phyloP scores from a whole-genome alignment of 2,329 filamentous ascomycete species.

The Fonsecaea monophora region DNA sequence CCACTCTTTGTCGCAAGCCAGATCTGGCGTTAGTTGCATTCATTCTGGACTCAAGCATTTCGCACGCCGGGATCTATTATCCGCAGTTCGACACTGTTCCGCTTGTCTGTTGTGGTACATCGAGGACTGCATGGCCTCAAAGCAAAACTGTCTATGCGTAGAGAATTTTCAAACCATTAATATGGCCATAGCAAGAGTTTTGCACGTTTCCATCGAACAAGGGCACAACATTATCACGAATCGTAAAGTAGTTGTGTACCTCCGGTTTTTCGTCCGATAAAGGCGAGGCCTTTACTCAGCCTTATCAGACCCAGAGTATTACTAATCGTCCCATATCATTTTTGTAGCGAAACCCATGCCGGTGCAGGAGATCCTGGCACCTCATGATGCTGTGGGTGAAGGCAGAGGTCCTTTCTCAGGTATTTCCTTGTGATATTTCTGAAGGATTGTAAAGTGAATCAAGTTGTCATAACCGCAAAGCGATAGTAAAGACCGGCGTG shows the following conservation, averaged over 20 bases:
- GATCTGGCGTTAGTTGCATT: not conserved
- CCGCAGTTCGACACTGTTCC: not conserved
- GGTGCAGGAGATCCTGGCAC: not conserved
- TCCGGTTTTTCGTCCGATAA: slow-evolving; percentile 10
- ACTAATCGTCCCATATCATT: not conserved
- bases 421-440: not conserved
- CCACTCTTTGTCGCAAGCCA: not conserved
- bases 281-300: slow-evolving; percentile 11
- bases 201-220: not conserved
- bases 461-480: not conserved
- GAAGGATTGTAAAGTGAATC: not conserved
- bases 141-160: not conserved
- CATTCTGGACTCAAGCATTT: not conserved
- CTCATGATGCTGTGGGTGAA: not conserved
- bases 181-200: not conserved
- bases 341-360: not conserved
- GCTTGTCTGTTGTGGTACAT: not conserved
- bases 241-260: not conserved
- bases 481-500: not conserved
- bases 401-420: not conserved
- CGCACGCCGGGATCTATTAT: not conserved
- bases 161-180: not conserved
- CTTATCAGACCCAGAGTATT: not conserved
- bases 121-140: not conserved
- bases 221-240: not conserved